Evolutionary conservation across 352 stramenopile genomes (phyloP).

Genomic region (Pythium brachiatum): DNA sequence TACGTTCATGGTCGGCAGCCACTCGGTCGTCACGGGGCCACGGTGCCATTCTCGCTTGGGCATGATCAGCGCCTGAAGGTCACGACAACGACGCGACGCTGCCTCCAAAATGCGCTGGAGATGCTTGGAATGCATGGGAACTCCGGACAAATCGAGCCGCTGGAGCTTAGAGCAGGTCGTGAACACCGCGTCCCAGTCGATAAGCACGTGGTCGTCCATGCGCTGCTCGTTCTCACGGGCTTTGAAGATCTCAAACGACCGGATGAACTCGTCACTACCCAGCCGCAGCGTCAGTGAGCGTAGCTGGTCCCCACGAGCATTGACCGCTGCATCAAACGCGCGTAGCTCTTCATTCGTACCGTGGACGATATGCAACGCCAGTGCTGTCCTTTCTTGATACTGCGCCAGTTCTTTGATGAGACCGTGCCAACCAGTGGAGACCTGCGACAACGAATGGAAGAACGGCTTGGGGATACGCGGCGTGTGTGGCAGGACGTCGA

Average conservation of each 20-base stretch:
- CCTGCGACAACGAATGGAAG: slow-evolving; percentile 9
- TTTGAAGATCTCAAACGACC: slow-evolving; percentile 25
- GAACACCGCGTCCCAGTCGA: slow-evolving; percentile 28
- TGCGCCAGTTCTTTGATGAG: slow-evolving; percentile 8
- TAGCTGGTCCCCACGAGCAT: background rate
- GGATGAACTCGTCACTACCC: slow-evolving; percentile 23
- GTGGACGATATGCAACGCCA: slow-evolving; percentile 8
- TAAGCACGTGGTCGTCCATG: slow-evolving; percentile 12
- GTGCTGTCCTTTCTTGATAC: slow-evolving; percentile 2
- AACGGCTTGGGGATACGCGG: slow-evolving; percentile 12
- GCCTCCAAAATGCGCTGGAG: slow-evolving; percentile 13
- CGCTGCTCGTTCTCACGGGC: slow-evolving; percentile 15
- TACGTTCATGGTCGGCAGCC: slow-evolving; percentile 16
- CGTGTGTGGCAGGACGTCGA: slow-evolving; percentile 12
- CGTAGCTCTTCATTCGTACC: slow-evolving; percentile 6
- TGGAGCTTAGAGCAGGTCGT: slow-evolving; percentile 10
- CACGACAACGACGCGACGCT: slow-evolving; percentile 3
- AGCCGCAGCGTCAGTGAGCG: slow-evolving; percentile 14
- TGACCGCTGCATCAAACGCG: background rate
- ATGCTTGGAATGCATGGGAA: slow-evolving; percentile 19
- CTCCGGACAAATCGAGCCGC: slow-evolving; percentile 17
- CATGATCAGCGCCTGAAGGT: slow-evolving; percentile 17
- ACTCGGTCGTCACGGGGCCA: slow-evolving; percentile 10
- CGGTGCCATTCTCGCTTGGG: slow-evolving; percentile 21
- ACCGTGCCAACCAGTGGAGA: slow-evolving; percentile 9